Evolutionary conservation across 2,329 filamentous ascomycete species (phyloP), one percentile per base, ranked within the genome.

Genomic region (Apiospora aurea): DNA sequence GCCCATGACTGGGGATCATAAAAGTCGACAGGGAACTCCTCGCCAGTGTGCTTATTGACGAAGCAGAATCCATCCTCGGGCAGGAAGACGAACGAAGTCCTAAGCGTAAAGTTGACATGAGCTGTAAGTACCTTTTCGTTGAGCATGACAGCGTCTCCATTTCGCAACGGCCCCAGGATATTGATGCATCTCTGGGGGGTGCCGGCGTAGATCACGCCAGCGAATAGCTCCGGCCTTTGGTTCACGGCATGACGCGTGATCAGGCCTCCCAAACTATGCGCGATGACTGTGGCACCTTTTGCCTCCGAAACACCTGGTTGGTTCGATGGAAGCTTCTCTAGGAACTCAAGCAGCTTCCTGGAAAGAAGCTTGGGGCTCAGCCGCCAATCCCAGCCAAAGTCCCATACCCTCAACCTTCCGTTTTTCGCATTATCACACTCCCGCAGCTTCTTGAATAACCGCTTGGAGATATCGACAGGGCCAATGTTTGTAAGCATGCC

Each of bases 311-410:
- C 83, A 0, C 85, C 84, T 11, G 83, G 84, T 67, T 89, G 86
- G 78, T 98, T 98, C 69, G 90, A 95, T 0, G 93, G 93, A 0
- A 98, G 85, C 1, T 83, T 86, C 78, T 93, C 90, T 18, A 98
- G 84, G 77, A 94, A 97, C 24, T 88, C 83, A 47, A 92, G 89
- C n/a, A 98, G 84, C 73, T 90, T 90, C 66, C 87, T 85, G 3
- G 93, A 95, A 0, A 96, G 87, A 0, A 94, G 84, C 77, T 92
- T 89, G 0, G 96, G 96, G 74, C 94, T 96, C 51, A 98, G 84
- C 21, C 96, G 89, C 96, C 96, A 98, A 82, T 98, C 96, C 77
- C 97, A 98, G 24, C 95, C 95, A 79, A 96, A 98, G 77, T 98
- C 92, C 85, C 95, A 95, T 0, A 97, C 88, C 67, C 94, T 88